Conservation (phyloP, 768 basidiomycete species). For the Lactarius hatsudake region DNA sequence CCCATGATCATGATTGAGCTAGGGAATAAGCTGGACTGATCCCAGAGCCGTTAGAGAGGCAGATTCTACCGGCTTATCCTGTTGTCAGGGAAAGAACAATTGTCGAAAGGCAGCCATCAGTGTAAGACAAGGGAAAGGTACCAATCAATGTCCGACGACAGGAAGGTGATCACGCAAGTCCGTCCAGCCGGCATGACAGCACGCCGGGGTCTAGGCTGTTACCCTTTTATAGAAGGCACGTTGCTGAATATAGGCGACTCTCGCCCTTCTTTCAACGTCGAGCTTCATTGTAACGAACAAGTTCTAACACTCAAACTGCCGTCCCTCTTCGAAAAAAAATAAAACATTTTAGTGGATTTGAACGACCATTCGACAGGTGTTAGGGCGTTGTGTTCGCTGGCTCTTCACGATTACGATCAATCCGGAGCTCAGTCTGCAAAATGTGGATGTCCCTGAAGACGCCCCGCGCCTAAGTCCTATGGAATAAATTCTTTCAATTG, state of each 20-base stretch:
- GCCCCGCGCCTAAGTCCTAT: background rate
- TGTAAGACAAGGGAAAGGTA: conserved; percentile 5
- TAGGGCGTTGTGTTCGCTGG: background rate
- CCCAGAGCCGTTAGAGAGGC: background rate
- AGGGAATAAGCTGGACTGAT: background rate
- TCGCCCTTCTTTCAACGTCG: background rate
- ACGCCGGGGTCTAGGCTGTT: background rate
- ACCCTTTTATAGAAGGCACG: background rate
- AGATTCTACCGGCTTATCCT: background rate
- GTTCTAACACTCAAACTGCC: background rate
- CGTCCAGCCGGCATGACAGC: conserved; percentile 1
- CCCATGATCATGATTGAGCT: background rate
- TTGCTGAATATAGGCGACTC: background rate
- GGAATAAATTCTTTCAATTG: background rate
- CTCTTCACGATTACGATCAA: too few relatives aligned
- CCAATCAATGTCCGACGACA: background rate
- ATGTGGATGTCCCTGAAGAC: background rate
- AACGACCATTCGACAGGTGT: background rate
- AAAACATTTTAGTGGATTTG: background rate
- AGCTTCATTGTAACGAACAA: background rate
- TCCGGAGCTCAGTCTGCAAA: background rate
- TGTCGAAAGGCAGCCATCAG: background rate
- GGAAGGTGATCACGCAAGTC: background rate
- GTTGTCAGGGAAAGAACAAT: conserved; percentile 16
- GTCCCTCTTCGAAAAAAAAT: background rate